Conservation (phyloP, 2,329 filamentous ascomycete species). For the Trichophyton simii region DNA sequence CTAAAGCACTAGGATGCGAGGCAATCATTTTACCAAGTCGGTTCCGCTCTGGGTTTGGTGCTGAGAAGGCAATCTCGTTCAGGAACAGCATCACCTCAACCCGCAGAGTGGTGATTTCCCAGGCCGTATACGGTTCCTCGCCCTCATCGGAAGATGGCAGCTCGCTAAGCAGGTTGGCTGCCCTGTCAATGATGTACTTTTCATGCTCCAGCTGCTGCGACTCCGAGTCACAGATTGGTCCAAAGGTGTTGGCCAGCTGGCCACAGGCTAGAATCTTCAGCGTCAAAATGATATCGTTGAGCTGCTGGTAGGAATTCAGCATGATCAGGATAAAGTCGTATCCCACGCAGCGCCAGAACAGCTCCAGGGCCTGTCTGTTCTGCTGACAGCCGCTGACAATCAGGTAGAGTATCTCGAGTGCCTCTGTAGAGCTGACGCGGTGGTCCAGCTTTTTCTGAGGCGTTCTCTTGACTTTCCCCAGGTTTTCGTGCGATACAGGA, state of each 20-base stretch:
- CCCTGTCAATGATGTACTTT: slow-evolving; percentile 42
- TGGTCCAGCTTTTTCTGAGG: slow-evolving; percentile 32
- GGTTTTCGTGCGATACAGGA: slow-evolving; percentile 29
- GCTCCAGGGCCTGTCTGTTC: slow-evolving; percentile 29
- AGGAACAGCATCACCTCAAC: slow-evolving; percentile 34
- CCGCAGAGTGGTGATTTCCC: slow-evolving; percentile 32
- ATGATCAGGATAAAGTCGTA: slow-evolving; percentile 48
- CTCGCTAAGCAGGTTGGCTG: slow-evolving; percentile 47
- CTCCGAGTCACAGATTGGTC: slow-evolving; percentile 33
- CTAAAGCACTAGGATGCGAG: slow-evolving; percentile 55
- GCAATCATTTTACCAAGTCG: slow-evolving; percentile 53
- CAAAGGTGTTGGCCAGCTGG: slow-evolving; percentile 41
- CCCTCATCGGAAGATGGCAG: slow-evolving; percentile 36
- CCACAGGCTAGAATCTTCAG: slow-evolving; percentile 46
- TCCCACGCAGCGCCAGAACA: slow-evolving; percentile 46
- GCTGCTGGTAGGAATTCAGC: slow-evolving; percentile 44
- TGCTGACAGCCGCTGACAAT: slow-evolving; percentile 39
- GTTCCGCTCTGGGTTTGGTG: slow-evolving; percentile 37
- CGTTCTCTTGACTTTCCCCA: slow-evolving; percentile 29
- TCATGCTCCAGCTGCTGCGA: slow-evolving; percentile 28
- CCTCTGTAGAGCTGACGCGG: slow-evolving; percentile 42
- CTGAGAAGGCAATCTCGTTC: slow-evolving; percentile 30
- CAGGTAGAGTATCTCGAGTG: slow-evolving; percentile 42
- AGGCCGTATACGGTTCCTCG: slow-evolving; percentile 24
- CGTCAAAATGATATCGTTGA: slow-evolving; percentile 43